These are phyloP conservation scores for Tagetes erecta DNA, from an alignment of 129 eudicot species.

Conservation along the genomic window DNA sequence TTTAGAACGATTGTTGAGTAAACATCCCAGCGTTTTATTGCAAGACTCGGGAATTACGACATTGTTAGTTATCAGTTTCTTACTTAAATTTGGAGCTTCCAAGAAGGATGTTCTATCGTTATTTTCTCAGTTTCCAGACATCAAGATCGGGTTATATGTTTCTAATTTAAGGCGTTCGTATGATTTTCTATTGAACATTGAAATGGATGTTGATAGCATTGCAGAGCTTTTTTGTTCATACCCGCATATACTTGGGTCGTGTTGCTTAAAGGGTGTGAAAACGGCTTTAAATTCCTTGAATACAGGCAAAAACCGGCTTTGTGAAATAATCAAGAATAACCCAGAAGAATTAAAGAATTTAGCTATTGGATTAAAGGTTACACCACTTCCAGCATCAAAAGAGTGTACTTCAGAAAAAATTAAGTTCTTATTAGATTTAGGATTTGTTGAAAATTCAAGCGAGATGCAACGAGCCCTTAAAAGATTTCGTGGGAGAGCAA, in stretches of 20 bases:
- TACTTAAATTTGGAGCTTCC: constrained; percentile 64
- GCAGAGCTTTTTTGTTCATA: constrained; percentile 48
- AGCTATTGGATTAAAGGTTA: constrained; percentile 47
- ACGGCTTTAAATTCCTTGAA: constrained; percentile 44
- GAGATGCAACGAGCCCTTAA: constrained; percentile 66
- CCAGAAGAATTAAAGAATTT: constrained; percentile 56
- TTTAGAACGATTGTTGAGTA: constrained; percentile 36
- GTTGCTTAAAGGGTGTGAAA: constrained; percentile 46
- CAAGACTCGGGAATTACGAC: constrained; percentile 50
- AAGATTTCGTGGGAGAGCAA: constrained; percentile 64
- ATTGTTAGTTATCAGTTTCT: constrained; percentile 41
- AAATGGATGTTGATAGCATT: constrained; percentile 55
- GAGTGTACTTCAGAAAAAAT: constrained; percentile 37
- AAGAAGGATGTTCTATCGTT: constrained; percentile 40
- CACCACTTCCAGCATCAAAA: constrained; percentile 34
- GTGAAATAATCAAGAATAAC: constrained; percentile 54
- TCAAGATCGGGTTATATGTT: constrained; percentile 36
- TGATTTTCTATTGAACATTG: constrained; percentile 47
- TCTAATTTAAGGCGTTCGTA: constrained; percentile 51
- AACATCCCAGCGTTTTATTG: constrained; percentile 55
- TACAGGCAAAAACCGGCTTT: constrained; percentile 51
- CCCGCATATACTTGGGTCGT: constrained; percentile 58
- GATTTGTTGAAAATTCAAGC: constrained; percentile 56
- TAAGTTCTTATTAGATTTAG: constrained; percentile 57
- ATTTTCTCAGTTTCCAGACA: constrained; percentile 48